A percentile compares a stretch with the other conserved stretches of the same genome.
Evolutionary conservation across 2,329 filamentous ascomycete genomes (phyloP).

Genomic region (Alternaria tenuissima): DNA sequence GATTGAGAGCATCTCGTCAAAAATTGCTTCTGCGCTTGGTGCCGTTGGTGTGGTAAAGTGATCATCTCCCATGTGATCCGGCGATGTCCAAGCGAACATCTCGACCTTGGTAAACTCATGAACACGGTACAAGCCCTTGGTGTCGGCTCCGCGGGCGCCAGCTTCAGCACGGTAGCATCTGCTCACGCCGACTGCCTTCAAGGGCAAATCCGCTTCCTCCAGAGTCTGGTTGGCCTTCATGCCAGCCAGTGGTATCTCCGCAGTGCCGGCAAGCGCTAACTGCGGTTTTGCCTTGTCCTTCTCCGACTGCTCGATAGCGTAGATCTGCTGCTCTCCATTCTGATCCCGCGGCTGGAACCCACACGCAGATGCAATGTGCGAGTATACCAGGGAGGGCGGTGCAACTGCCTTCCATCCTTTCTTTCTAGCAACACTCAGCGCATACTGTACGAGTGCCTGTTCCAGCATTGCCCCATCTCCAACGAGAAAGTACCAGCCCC

Average conservation of each 20-base stretch:
- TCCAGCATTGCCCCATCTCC: slow-evolving; percentile 93
- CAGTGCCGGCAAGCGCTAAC: slow-evolving; percentile 83
- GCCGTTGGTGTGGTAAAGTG: slow-evolving; percentile 41
- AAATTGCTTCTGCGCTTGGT: slow-evolving; percentile 65
- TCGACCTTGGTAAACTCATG: slow-evolving; percentile 99
- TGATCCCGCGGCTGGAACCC: slow-evolving; percentile 94
- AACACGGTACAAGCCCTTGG: slow-evolving; percentile 93
- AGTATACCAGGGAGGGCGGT: slow-evolving; percentile 90
- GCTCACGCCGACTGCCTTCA: slow-evolving; percentile 83
- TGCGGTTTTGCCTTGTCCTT: slow-evolving; percentile 70
- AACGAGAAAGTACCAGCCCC: slow-evolving; percentile 98
- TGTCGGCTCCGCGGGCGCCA: slow-evolving; percentile 85
- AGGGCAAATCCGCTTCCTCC: slow-evolving; percentile 70
- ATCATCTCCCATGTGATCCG: slow-evolving; percentile 55
- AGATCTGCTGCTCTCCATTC: slow-evolving; percentile 91
- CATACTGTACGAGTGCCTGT: slow-evolving; percentile 89
- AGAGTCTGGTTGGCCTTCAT: slow-evolving; percentile 82
- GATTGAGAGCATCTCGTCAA: slow-evolving; percentile 85
- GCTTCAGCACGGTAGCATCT: slow-evolving; percentile 97
- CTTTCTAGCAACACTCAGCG: slow-evolving; percentile 74
- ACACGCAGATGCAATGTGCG: slow-evolving; percentile 87
- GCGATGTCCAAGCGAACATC: slow-evolving; percentile 89
- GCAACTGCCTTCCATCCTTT: slow-evolving; percentile 82
- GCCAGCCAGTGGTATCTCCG: slow-evolving; percentile 92
- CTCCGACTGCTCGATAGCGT: slow-evolving; percentile 73